phyloP scores from a whole-genome alignment of 371 early-diverging fungal species.

The Mortierella sp. region DNA sequence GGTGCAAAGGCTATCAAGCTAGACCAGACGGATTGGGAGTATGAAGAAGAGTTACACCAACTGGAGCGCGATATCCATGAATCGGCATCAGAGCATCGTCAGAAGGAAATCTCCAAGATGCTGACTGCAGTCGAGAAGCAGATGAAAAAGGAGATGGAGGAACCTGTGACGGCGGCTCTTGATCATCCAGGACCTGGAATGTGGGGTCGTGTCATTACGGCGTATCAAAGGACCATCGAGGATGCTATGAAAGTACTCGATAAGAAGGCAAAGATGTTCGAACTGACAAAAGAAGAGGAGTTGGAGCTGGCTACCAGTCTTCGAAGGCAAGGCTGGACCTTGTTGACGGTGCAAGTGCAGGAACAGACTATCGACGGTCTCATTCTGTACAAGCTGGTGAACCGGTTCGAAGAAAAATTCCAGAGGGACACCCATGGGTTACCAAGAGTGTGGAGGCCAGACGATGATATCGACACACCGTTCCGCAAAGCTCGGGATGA shows the following conservation, averaged over 20 bases:
- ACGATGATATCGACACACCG: slow-evolving; percentile 92
- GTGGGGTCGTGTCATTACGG: slow-evolving; percentile 79
- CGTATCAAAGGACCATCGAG: slow-evolving; percentile 67
- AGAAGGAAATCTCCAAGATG: slow-evolving; percentile 86
- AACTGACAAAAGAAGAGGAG: slow-evolving; percentile 61
- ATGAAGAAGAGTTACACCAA: slow-evolving; percentile 70
- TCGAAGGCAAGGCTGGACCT: slow-evolving; percentile 78
- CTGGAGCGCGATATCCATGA: slow-evolving; percentile 76
- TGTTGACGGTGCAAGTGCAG: slow-evolving; percentile 75
- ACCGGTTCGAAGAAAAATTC: slow-evolving; percentile 90
- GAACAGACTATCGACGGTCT: slow-evolving; percentile 87
- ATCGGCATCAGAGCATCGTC: slow-evolving; percentile 72
- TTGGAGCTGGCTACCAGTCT: slow-evolving; percentile 59
- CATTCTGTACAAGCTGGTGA: slow-evolving; percentile 81
- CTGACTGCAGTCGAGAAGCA: slow-evolving; percentile 73
- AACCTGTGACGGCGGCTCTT: slow-evolving; percentile 75
- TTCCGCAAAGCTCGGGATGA: slow-evolving; percentile 81
- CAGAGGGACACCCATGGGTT: slow-evolving; percentile 93
- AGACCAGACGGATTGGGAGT: slow-evolving; percentile 83
- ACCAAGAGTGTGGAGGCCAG: slow-evolving; percentile 94
- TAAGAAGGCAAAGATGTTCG: slow-evolving; percentile 55
- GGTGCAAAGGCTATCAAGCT: slow-evolving; percentile 64
- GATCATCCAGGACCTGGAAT: slow-evolving; percentile 73
- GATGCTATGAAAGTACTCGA: slow-evolving; percentile 59
- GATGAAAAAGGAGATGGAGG: slow-evolving; percentile 71